Base-by-base conservation (phyloP, 2,329 filamentous ascomycete genomes). In the Aspergillus jensenii region DNA sequence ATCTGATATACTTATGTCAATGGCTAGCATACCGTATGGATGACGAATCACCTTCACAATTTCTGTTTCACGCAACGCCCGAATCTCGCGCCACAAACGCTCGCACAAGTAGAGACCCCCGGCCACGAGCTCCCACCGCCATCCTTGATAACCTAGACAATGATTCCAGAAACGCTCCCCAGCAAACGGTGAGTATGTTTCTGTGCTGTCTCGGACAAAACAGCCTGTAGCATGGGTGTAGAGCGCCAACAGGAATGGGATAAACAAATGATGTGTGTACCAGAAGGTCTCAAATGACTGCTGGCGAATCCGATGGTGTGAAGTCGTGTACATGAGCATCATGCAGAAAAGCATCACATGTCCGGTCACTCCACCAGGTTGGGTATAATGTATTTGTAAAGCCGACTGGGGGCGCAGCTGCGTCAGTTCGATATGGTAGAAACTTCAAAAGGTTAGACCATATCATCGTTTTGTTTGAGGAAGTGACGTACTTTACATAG, bases 321-420 rank as follows among this genome's bases (percentile, higher is more conserved):
- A 90, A 0, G 93, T 97, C 1, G 95, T 99, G 78, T 96, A 99
- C 83, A 99, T 99, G 62, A 99, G 79, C 62, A 99, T 80, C 95
- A 99, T 99, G 83, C 93, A 98, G n/a, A 99, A 82, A 25, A 98
- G 84, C 95, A 99, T 99, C 62, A 97, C 84, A 76, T 99, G 95
- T 6, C 95, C 95, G 2, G 95, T 99, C 62, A 98, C 90, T 60
- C 95, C 95, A 68, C 91, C 93, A 50, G 92, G 85, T 71, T 96
- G 85, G 1, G 86, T 84, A 74, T 96, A 99, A 76, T 98, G 95
- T 63, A 98, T 96, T 70, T 98, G 83, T 6, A 98, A 77, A 3
- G 95, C 95, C 3, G 87, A 86, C 47, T 90, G 84, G 2, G 89
- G 88, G 52, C 95, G 88, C 54, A 97, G 84, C 72, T 97, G 91